Percentiles rank a stretch among this genome's conserved stretches.
These are phyloP conservation scores for Entomortierella parvispora DNA, from an alignment of 192 early-diverging fungal genomes.

Conservation along the genomic window DNA sequence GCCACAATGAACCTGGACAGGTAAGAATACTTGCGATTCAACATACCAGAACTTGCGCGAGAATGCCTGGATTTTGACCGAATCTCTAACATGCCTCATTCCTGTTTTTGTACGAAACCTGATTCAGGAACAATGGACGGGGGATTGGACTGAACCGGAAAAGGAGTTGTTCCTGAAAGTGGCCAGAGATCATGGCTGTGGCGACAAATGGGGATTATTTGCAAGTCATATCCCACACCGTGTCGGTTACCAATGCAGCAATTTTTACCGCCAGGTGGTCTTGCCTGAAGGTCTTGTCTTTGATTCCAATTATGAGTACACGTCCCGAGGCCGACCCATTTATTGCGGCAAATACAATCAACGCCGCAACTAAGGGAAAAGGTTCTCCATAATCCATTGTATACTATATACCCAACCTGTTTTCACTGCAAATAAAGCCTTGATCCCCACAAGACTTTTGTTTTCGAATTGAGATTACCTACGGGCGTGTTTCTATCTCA, in stretches of 20 bases:
- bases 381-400: too few relatives aligned
- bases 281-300: slow-evolving; percentile 59
- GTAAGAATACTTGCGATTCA: slow-evolving; percentile 28
- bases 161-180: slow-evolving; percentile 65
- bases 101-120: not conserved
- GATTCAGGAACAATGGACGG: slow-evolving; percentile 72
- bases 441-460: too few relatives aligned
- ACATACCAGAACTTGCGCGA: not conserved
- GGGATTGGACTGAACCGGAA: slow-evolving; percentile 79
- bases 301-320: slow-evolving; percentile 61
- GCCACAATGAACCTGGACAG: slow-evolving; percentile 79
- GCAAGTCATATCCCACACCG: slow-evolving; percentile 69
- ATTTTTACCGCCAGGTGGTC: slow-evolving; percentile 64
- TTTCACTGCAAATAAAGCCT: too few relatives aligned
- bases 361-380: slow-evolving; percentile 19
- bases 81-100: too few relatives aligned
- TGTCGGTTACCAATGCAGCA: slow-evolving; percentile 71
- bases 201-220: slow-evolving; percentile 71
- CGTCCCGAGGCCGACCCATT: slow-evolving; percentile 38
- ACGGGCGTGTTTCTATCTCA: too few relatives aligned
- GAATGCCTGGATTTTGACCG: not conserved
- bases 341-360: slow-evolving; percentile 50
- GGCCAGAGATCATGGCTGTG: slow-evolving; percentile 61
- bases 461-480: not conserved
- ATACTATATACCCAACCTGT: too few relatives aligned